Evolutionary conservation across 257 asterid species (phyloP).

Genomic region (Verbascum thapsus): DNA sequence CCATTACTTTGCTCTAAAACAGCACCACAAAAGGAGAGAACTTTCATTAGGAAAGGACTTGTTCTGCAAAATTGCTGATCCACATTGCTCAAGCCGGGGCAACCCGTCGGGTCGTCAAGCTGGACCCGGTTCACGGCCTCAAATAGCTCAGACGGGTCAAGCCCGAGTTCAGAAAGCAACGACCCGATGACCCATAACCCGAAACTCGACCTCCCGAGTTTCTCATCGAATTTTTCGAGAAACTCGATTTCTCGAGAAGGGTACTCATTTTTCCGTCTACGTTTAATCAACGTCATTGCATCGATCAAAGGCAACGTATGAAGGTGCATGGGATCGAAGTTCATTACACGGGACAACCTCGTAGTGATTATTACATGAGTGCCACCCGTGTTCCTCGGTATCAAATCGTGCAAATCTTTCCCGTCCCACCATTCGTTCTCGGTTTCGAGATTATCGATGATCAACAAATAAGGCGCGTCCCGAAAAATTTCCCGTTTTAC

Average conservation of each 20-base stretch:
- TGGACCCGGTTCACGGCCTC: conserved; percentile 62
- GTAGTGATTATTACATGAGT: conserved; percentile 85
- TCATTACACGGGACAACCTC: conserved; percentile 62
- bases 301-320: conserved; percentile 59
- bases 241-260: conserved; percentile 52
- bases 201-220: conserved; percentile 63
- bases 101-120: conserved; percentile 40
- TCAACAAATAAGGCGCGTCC: conserved; percentile 82
- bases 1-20: conserved; percentile 51
- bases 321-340: conserved; percentile 68
- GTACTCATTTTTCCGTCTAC: conserved; percentile 64
- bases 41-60: conserved; percentile 62
- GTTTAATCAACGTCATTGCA: conserved; percentile 60
- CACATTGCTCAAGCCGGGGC: conserved; percentile 38
- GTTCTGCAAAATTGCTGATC: conserved; percentile 60
- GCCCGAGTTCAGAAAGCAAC: conserved; percentile 59
- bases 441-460: conserved; percentile 73
- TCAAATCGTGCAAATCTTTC: conserved; percentile 73
- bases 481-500: conserved; percentile 76
- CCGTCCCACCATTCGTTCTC: conserved; percentile 98
- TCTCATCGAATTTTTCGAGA: conserved; percentile 63
- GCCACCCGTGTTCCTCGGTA: conserved; percentile 82
- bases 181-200: conserved; percentile 73
- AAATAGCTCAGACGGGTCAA: conserved; percentile 64
- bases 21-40: conserved; percentile 47